Percentiles rank a stretch among this genome's conserved stretches.
phyloP scores from a whole-genome alignment of 345 rosid genomes.

The Odontarrhena argentea region DNA sequence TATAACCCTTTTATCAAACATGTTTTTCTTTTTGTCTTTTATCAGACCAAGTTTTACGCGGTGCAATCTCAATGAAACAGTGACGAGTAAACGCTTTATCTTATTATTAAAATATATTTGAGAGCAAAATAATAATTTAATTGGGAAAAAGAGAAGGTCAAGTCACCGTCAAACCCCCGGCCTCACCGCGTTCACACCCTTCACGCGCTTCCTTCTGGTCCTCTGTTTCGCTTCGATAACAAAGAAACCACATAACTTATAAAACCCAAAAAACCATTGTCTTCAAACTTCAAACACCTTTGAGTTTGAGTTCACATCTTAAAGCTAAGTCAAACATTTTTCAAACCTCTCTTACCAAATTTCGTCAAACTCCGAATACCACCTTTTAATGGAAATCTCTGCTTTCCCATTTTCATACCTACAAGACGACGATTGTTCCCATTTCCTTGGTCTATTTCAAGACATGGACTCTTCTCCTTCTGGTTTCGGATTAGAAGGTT shows the following conservation, averaged over 20 bases:
- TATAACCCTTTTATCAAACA: constrained; percentile 19
- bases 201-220: constrained; percentile 54
- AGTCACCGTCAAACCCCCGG: constrained; percentile 53
- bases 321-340: constrained; percentile 33
- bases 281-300: constrained; percentile 37
- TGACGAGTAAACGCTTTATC: constrained; percentile 34
- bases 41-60: constrained; percentile 38
- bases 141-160: constrained; percentile 43
- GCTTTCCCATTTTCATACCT: constrained; percentile 65
- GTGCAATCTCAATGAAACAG: constrained; percentile 40
- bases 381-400: constrained; percentile 52
- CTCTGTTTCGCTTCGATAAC: constrained; percentile 17
- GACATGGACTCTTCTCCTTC: constrained; percentile 46
- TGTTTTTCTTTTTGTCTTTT: constrained; percentile 23
- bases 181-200: constrained; percentile 55
- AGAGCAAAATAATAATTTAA: constrained; percentile 18
- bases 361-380: constrained; percentile 26
- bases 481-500: constrained; percentile 42
- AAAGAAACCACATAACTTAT: constrained; percentile 29
- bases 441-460: constrained; percentile 40
- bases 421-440: constrained; percentile 53
- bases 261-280: constrained; percentile 12
- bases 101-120: neutral
- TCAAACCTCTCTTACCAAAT: constrained; percentile 22
- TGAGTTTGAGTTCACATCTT: constrained; percentile 46